Evolutionary conservation across 768 basidiomycete genomes (phyloP).

Genomic region (Naganishia antarctica): DNA sequence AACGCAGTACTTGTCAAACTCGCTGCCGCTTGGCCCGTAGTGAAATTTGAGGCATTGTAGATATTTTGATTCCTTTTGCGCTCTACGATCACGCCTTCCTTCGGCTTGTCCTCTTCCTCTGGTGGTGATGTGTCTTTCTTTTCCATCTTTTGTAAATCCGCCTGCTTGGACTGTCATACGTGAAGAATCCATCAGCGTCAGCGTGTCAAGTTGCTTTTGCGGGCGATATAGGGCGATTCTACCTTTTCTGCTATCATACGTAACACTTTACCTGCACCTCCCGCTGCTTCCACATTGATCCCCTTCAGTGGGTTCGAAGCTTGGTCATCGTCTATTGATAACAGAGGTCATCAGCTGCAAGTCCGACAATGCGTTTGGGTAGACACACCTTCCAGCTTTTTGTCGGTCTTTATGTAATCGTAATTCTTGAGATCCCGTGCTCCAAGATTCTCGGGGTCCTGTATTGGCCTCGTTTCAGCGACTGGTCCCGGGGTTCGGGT

Average conservation of each 20-base stretch:
- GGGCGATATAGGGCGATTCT: background rate
- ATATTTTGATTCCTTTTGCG: constrained; percentile 24
- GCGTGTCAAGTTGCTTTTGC: background rate
- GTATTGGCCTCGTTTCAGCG: constrained; percentile 2
- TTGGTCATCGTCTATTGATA: constrained; percentile 43
- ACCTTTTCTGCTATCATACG: constrained; percentile 50
- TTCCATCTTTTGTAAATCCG: background rate
- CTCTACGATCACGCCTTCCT: constrained; percentile 29
- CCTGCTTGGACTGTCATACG: background rate
- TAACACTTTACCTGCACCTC: constrained; percentile 49
- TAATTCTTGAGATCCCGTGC: constrained; percentile 51
- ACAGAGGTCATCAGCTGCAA: no score
- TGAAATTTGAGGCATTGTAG: constrained; percentile 51
- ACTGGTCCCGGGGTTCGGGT: background rate
- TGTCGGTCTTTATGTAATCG: constrained; percentile 51
- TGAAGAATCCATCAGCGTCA: background rate
- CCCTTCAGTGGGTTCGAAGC: constrained; percentile 45
- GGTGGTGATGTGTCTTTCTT: constrained; percentile 25
- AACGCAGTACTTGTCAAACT: constrained; percentile 89
- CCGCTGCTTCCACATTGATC: constrained; percentile 52
- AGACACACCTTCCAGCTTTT: constrained; percentile 45
- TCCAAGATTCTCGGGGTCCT: constrained; percentile 51
- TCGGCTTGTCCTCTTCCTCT: constrained; percentile 24
- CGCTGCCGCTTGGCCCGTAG: constrained; percentile 78
- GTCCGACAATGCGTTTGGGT: no score